A percentile compares a stretch with the other conserved stretches of the same genome.
Evolutionary conservation across 352 stramenopile genomes (phyloP).

Genomic region (Phytophthora ramorum): DNA sequence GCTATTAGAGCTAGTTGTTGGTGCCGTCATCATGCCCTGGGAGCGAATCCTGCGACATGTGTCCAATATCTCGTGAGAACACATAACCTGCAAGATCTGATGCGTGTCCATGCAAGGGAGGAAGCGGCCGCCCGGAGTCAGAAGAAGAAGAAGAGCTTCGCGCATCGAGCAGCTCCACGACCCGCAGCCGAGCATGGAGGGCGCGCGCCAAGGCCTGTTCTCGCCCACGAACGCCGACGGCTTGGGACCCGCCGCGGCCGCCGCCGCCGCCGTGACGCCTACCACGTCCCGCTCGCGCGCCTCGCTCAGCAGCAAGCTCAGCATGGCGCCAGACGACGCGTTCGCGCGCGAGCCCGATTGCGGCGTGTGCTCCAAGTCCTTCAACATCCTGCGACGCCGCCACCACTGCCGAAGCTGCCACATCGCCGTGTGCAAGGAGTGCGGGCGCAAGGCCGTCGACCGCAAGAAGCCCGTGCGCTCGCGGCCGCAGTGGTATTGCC

Average conservation of each 20-base stretch:
- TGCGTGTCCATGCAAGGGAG: constrained; percentile 12
- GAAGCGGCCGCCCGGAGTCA: constrained; percentile 26
- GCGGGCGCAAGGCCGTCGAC: constrained; percentile 80
- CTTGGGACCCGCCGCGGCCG: constrained; percentile 9
- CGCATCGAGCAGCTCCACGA: constrained; percentile 5
- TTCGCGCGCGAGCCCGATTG: constrained; percentile 83
- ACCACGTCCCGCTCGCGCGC: constrained; percentile 29
- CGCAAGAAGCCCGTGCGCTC: constrained; percentile 54
- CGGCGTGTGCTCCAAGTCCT: constrained; percentile 77
- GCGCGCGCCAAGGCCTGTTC: constrained; percentile 35
- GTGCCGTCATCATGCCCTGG: constrained; percentile 23
- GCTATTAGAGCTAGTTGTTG: not conserved
- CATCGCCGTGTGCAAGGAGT: constrained; percentile 88
- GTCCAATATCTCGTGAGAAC: constrained; percentile 3
- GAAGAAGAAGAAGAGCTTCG: constrained; percentile 14
- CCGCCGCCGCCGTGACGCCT: constrained; percentile 16
- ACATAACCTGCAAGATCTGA: constrained; percentile 26
- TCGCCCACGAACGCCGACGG: constrained; percentile 40
- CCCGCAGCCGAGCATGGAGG: constrained; percentile 25
- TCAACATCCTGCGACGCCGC: constrained; percentile 82
- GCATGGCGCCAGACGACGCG: constrained; percentile 45
- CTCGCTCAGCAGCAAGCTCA: constrained; percentile 47
- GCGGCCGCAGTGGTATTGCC: constrained; percentile 84
- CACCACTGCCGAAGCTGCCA: constrained; percentile 88
- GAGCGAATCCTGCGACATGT: constrained; percentile 37